Evolutionary conservation across 768 basidiomycete species (phyloP).

Genomic region (Leccinum subgranulosum): DNA sequence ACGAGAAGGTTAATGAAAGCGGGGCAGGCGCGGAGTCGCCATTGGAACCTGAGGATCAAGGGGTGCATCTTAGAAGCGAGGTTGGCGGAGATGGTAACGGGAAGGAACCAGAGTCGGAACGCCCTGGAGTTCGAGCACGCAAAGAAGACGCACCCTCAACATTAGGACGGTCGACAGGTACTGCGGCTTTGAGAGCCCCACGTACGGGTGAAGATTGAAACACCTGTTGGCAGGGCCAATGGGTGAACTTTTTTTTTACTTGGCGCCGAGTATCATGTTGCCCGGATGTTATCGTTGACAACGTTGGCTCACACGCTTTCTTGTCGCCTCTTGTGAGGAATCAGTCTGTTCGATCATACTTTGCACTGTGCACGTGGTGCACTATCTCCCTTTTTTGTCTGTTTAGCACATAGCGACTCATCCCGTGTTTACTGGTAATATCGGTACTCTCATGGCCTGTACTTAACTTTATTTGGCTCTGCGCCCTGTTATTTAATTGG

Average conservation of each 20-base stretch:
- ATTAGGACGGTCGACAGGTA: constrained; percentile 27
- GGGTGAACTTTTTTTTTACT: background rate
- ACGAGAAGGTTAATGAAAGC: constrained; percentile 29
- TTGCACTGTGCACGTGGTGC: constrained; percentile 1
- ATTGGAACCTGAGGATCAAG: constrained; percentile 6
- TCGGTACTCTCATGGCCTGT: background rate
- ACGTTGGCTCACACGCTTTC: background rate
- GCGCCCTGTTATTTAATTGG: background rate
- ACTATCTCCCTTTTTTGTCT: constrained; percentile 2
- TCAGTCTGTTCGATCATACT: constrained; percentile 8
- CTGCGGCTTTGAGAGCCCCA: constrained; percentile 12
- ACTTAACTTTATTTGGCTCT: background rate
- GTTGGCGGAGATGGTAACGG: constrained; percentile 3
- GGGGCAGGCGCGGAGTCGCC: constrained; percentile 11
- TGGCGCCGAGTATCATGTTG: background rate
- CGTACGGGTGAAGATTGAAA: constrained; percentile 4
- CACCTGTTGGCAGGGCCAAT: background rate
- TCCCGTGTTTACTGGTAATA: constrained; percentile 3
- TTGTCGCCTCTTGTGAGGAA: constrained; percentile 3
- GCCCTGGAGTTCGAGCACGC: constrained; percentile 2
- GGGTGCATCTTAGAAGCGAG: background rate
- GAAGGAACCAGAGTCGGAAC: constrained; percentile 4
- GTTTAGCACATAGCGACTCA: constrained; percentile 5
- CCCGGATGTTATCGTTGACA: background rate
- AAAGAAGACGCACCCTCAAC: constrained; percentile 24